A percentile compares a stretch with the other conserved stretches of the same genome.
Conservation (phyloP, 495 filamentous ascomycete genomes). For the Glutinoglossum americanum region DNA sequence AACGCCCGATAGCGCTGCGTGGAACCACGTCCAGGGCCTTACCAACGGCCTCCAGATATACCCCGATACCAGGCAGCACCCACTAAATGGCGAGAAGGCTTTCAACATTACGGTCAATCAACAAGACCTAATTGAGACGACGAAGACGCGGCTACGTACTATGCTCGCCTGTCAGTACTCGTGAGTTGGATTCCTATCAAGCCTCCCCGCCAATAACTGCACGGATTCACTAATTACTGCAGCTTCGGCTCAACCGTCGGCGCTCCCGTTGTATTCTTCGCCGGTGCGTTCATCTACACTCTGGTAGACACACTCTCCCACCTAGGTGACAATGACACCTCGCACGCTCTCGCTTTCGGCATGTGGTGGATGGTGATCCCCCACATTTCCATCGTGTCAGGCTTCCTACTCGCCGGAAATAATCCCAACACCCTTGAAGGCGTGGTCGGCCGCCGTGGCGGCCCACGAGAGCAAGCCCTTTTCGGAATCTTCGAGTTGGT, state of each 20-base stretch:
- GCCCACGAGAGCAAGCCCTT: neutral
- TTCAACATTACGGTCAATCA: no score
- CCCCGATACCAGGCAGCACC: no score
- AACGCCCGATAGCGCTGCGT: no score
- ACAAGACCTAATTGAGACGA: no score
- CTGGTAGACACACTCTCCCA: slow-evolving; percentile 17
- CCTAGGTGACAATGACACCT: slow-evolving; percentile 21
- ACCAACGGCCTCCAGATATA: no score
- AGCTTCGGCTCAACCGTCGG: slow-evolving; percentile 25
- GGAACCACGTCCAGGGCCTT: no score
- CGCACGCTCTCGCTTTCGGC: slow-evolving; percentile 24
- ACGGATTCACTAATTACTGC: no score
- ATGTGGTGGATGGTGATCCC: slow-evolving; percentile 19
- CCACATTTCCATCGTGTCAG: slow-evolving; percentile 9
- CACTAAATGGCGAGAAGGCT: no score
- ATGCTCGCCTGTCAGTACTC: no score
- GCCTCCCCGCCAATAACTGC: no score
- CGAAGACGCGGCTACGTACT: no score
- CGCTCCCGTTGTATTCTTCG: slow-evolving; percentile 25
- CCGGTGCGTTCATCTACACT: slow-evolving; percentile 22
- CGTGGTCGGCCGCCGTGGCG: neutral
- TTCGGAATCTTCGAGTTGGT: neutral
- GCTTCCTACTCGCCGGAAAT: slow-evolving; percentile 11
- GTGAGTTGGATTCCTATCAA: no score
- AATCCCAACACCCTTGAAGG: slow-evolving; percentile 9